Conservation (phyloP, 1,284 basidiomycete species). For the Polyporus tsugae region DNA sequence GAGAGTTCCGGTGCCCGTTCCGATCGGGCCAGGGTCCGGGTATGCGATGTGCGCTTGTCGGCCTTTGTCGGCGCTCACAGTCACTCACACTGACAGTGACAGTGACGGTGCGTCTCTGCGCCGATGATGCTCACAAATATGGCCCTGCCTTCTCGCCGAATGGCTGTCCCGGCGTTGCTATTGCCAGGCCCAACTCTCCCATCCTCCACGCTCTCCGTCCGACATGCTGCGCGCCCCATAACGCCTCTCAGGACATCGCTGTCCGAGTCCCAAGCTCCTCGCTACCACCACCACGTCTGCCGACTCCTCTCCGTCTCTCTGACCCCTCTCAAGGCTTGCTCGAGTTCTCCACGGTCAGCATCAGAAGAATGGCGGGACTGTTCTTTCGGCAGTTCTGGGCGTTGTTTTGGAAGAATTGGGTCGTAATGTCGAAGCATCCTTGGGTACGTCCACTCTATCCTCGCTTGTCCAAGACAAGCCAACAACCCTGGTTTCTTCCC, state of each 20-base stretch:
- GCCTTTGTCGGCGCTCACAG: no score
- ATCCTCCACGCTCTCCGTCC: background rate
- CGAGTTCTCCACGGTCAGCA: background rate
- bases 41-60: background rate
- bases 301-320: background rate
- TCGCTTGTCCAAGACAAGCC: background rate
- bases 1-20: background rate
- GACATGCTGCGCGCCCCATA: slow-evolving; percentile 3
- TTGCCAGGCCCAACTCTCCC: slow-evolving; percentile 3
- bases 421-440: slow-evolving; percentile 68
- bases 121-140: background rate
- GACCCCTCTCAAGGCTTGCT: slow-evolving; percentile 4
- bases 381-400: slow-evolving; percentile 72
- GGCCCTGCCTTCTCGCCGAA: slow-evolving; percentile 1
- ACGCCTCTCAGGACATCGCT: background rate
- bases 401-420: slow-evolving; percentile 81
- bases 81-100: no score
- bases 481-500: background rate
- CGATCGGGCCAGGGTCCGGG: background rate
- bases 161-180: slow-evolving; percentile 2
- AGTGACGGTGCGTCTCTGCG: background rate
- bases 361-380: slow-evolving; percentile 36
- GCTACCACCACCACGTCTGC: background rate
- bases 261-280: background rate
- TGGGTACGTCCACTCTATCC: slow-evolving; percentile 48